Conservation (phyloP, 176 grass and related monocot genomes). For the Calamus simplicifolius region DNA sequence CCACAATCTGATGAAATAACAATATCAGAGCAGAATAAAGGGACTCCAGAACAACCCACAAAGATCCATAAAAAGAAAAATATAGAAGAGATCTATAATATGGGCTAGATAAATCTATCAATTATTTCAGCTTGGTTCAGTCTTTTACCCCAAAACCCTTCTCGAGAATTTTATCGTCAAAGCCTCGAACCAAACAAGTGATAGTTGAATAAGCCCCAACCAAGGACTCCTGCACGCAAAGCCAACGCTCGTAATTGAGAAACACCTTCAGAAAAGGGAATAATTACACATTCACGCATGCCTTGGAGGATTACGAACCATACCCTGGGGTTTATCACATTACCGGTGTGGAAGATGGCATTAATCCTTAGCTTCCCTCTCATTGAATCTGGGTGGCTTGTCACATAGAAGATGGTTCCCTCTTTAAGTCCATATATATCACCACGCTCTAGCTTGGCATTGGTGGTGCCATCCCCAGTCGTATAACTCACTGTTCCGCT, state of each 20-base stretch:
- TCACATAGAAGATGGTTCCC: conserved; percentile 57
- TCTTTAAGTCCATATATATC: conserved; percentile 70
- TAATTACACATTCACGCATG: no score
- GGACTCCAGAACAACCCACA: no score
- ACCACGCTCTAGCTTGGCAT: conserved; percentile 38
- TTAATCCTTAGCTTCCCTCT: conserved; percentile 57
- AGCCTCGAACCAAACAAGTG: conserved; percentile 58
- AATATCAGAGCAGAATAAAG: no score
- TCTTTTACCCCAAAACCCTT: conserved; percentile 58
- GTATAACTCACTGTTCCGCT: conserved; percentile 43
- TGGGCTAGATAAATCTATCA: no score
- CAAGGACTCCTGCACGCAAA: conserved; percentile 36
- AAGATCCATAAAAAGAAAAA: no score
- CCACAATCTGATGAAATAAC: neutral
- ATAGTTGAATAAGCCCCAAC: conserved; percentile 54
- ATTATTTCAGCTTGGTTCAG: no score
- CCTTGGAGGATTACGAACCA: neutral
- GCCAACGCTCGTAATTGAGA: no score
- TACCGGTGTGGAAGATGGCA: conserved; percentile 48
- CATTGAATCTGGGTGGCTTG: conserved; percentile 42
- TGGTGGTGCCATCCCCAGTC: conserved; percentile 24
- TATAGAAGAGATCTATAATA: no score
- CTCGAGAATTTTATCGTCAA: conserved; percentile 47
- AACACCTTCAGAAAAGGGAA: no score
- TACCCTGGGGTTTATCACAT: conserved; percentile 39